Percentiles rank a stretch among this genome's conserved stretches.
Conservation (phyloP, 164 flowering plant genomes). For the Stephania yunnanensis region DNA sequence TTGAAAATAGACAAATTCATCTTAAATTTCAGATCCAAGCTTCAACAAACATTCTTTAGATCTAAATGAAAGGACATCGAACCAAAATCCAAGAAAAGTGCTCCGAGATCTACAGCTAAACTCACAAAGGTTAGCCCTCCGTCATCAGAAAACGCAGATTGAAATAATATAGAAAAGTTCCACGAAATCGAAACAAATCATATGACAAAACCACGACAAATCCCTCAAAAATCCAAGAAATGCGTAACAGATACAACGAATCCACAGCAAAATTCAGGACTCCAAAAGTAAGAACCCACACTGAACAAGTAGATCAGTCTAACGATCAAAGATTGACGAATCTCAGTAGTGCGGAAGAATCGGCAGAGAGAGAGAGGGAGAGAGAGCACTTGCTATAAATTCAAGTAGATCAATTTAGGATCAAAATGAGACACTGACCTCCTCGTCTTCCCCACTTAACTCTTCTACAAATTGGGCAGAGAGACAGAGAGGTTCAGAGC, state of each 20-base stretch:
- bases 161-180: background rate
- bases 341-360: background rate
- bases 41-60: background rate
- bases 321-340: background rate
- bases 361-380: background rate
- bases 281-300: background rate
- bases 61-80: background rate
- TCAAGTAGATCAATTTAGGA: background rate
- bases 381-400: background rate
- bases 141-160: background rate
- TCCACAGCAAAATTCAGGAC: background rate
- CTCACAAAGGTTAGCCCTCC: background rate
- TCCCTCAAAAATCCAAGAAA: background rate
- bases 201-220: background rate
- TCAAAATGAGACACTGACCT: background rate
- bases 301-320: background rate
- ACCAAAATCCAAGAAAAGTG: background rate
- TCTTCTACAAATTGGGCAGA: background rate
- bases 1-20: background rate
- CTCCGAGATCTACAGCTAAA: slow-evolving; percentile 6
- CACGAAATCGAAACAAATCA: background rate
- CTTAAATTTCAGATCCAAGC: slow-evolving; percentile 5
- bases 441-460: background rate
- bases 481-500: background rate
- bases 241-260: background rate